Conservation (phyloP, 2,329 filamentous ascomycete genomes). For the Falciphora oryzae region DNA sequence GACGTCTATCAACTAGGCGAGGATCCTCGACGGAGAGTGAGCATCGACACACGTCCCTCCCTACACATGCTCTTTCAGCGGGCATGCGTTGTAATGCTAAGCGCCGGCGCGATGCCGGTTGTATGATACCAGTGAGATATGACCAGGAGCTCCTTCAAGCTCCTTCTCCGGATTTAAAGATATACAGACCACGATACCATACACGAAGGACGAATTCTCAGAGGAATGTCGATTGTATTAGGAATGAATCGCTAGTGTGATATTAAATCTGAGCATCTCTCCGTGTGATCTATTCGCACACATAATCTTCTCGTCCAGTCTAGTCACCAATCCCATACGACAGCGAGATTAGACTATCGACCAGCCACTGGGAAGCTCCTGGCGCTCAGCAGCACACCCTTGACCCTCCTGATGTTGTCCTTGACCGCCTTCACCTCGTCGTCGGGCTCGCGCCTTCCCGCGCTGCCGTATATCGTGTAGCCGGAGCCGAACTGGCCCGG, state of each 20-base stretch:
- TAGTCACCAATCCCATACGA: background rate
- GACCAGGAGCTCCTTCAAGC: no score
- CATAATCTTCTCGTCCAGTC: no score
- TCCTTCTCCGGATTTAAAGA: no score
- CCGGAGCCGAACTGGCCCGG: slow-evolving; percentile 30
- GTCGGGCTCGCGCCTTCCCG: slow-evolving; percentile 46
- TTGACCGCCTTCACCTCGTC: slow-evolving; percentile 70
- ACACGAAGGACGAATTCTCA: no score
- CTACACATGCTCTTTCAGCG: no score
- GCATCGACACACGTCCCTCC: background rate
- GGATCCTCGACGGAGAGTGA: background rate
- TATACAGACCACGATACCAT: no score
- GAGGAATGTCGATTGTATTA: no score
- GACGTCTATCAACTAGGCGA: background rate
- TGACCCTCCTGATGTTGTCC: slow-evolving; percentile 70
- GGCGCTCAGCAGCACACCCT: slow-evolving; percentile 70
- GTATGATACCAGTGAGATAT: background rate
- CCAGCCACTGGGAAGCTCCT: slow-evolving; percentile 60
- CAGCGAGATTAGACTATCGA: slow-evolving; percentile 15
- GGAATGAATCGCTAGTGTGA: no score
- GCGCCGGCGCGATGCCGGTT: background rate
- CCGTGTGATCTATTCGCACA: no score
- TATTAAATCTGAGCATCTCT: no score
- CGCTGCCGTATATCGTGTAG: slow-evolving; percentile 37
- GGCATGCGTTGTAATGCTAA: background rate